Conservation (phyloP, 257 asterid genomes). For the Rauvolfia tetraphylla region DNA sequence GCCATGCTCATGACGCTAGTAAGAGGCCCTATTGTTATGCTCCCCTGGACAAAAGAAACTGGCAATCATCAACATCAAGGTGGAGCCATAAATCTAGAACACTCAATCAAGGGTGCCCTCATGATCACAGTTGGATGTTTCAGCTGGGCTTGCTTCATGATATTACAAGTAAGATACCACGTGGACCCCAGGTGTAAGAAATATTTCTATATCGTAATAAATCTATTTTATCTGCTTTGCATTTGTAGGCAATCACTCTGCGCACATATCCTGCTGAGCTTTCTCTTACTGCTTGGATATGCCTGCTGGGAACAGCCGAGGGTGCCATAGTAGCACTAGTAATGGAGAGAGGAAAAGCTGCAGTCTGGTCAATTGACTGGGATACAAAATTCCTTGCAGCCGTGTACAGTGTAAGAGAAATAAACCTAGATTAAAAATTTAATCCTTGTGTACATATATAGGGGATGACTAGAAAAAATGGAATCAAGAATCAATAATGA, state of each 20-base stretch:
- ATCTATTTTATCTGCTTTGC: background rate
- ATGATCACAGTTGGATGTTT: constrained; percentile 79
- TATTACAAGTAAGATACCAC: constrained; percentile 59
- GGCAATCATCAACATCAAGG: constrained; percentile 26
- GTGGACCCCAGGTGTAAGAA: background rate
- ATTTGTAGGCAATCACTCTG: constrained; percentile 61
- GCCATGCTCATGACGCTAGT: constrained; percentile 95
- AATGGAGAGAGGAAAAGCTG: constrained; percentile 61
- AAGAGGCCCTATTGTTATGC: constrained; percentile 55
- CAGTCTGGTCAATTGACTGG: constrained; percentile 82
- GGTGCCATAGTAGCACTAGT: constrained; percentile 62
- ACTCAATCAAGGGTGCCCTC: constrained; percentile 76
- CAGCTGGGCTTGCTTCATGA: constrained; percentile 88
- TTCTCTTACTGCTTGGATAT: constrained; percentile 90
- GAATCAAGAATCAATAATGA: background rate
- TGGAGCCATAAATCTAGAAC: constrained; percentile 39
- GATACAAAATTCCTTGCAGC: constrained; percentile 74
- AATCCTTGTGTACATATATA: background rate
- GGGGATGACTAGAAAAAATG: background rate
- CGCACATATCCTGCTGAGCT: constrained; percentile 69
- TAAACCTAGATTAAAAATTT: background rate
- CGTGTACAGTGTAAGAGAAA: constrained; percentile 64
- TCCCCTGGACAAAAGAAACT: constrained; percentile 64
- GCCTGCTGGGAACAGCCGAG: constrained; percentile 72
- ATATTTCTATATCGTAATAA: background rate